These are phyloP conservation scores for Tranzscheliella williamsii DNA, from an alignment of 1,284 basidiomycete species.

Conservation along the genomic window DNA sequence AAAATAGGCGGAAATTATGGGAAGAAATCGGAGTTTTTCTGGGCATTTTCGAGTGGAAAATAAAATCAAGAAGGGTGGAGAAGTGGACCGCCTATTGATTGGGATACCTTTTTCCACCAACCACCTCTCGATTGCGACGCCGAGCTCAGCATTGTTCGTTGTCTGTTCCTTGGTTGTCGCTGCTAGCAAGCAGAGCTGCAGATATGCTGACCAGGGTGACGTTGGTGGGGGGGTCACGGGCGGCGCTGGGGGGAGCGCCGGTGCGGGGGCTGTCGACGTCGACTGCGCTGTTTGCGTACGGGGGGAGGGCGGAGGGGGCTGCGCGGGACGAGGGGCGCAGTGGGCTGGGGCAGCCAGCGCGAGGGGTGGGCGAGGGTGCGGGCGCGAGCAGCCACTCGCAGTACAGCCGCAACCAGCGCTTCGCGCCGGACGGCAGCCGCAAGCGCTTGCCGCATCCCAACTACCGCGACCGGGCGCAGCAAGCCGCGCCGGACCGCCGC, in stretches of 20 bases:
- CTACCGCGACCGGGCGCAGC: neutral
- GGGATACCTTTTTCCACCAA: neutral
- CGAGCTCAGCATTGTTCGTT: neutral
- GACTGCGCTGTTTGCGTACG: too few species aligned
- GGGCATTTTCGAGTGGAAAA: neutral
- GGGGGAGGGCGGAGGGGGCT: too few species aligned
- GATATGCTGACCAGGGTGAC: neutral
- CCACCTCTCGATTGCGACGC: too few species aligned
- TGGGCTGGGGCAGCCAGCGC: neutral
- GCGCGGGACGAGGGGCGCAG: too few species aligned
- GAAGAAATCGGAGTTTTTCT: neutral
- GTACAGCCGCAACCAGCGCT: slow-evolving; percentile 33
- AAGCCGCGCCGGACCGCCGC: neutral
- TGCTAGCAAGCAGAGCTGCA: neutral
- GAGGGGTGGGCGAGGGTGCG: neutral
- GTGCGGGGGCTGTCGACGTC: too few species aligned
- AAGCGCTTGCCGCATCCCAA: slow-evolving; percentile 32
- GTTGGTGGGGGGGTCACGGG: too few species aligned
- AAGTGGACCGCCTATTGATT: too few species aligned
- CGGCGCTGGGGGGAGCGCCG: too few species aligned
- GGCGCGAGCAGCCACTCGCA: neutral
- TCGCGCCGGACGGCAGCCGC: slow-evolving; percentile 18
- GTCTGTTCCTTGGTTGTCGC: neutral
- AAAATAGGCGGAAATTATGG: neutral
- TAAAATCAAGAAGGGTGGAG: neutral